Base-by-base conservation (phyloP, 768 basidiomycete genomes). In the Mycena belliarum region DNA sequence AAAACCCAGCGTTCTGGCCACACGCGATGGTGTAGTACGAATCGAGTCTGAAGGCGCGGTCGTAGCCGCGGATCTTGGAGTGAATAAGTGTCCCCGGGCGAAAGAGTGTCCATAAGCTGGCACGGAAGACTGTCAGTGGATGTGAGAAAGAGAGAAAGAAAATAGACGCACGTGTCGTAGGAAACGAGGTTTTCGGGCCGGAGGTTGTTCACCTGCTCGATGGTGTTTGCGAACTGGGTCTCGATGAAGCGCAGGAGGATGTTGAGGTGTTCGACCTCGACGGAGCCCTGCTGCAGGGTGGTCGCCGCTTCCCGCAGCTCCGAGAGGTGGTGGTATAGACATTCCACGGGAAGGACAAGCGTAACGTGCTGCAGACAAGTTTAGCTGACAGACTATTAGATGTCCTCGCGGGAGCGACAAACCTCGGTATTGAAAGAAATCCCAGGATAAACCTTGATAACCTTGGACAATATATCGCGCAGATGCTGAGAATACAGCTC, bases 351-450 rank as follows among this genome's bases (percentile, higher is more conserved):
- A 32, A 59, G 57, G 4, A n/a, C 47, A n/a, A 59, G 20, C 0
- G 21, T 47, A 33, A 59, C 53, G 23, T 59, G 57, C 57, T 59
- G 33, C n/a, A 32, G 24, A 32, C 18, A 40, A 24, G 11, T 33
- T 41, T n/a, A 24, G 23, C 7, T 4, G 18, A 24, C 50, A 15
- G 7, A 11, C 4, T 2, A 12, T 32, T 26, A 29, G 15, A 16
- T 3, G 16, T n/a, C n/a, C n/a, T n/a, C n/a, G 21, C 15, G 23
- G 1, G 26, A 18, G 15, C 4, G 16, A 53, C 51, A 23, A n/a
- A 59, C 57, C 50, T 59, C 51, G 26, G 57, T 59, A 10, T 49
- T 44, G 51, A 59, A 59, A 9, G 57, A 59, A 20, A 59, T 59
- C 12, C 46, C 28, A 5, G 57, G 57, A n/a, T 59, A 59, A 0